Evolutionary conservation across 306 rosid genomes (phyloP), one percentile per base, ranked within the genome.

Genomic region (Cercis canadensis): DNA sequence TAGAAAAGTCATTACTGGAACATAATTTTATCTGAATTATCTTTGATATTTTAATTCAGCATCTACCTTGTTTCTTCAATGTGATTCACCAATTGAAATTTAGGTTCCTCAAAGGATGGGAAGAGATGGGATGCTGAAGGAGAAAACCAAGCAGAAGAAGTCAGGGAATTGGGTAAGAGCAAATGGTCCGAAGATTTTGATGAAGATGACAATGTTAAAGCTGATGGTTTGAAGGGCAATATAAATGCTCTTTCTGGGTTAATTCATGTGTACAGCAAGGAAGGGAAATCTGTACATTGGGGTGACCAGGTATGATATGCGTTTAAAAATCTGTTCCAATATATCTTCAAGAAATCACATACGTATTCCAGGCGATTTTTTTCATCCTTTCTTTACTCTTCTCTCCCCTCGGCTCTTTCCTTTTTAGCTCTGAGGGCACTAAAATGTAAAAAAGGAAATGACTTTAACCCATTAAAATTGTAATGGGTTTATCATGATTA

Each of bases 111-210:
- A 8, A 79, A 82, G 63, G 87, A 71, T 66, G 83, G 65, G 67
- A 83, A 81, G 79, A 75, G 78, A 73, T 82, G 88, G 87, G 84
- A 78, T 50, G 79, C 84, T 59, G 90, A 86, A 78, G 87, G 74
- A 70, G 92, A 84, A 70, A 88, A 86, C 75, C 78, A 70, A 49
- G 79, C 69, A 4, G 86, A 70, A n/a, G 83, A 83, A 84, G 92
- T 89, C 78, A 91, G 96, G 80, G 96, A 86, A 72, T 75, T 94
- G 74, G 95, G 96, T 75, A 89, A 89, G 88, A 89, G 99, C 87
- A 94, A 94, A 80, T 94, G 99, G 99, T 94, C 97, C 49, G 88
- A 86, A 46, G 89, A 86, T 74, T 64, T 83, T 40, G 90, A 88
- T 44, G 95, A 87, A 53, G 96, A 84, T 70, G 92, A 80, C 65